Evolutionary conservation across 2,329 filamentous ascomycete species (phyloP), one percentile per base, ranked within the genome.

Genomic region (Sporothrix schenckii): DNA sequence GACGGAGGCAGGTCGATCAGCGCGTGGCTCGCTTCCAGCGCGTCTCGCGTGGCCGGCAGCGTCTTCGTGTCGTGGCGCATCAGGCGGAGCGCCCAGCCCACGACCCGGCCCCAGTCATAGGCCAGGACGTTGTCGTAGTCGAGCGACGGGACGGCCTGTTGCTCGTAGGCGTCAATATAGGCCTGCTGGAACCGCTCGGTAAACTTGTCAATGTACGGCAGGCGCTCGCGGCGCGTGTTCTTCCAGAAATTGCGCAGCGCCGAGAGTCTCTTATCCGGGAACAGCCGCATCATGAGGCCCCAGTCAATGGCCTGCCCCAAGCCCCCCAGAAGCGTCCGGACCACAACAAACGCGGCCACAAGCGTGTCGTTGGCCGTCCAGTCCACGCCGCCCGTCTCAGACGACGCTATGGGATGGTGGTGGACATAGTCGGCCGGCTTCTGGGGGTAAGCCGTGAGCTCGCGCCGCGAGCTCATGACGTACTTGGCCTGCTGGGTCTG

Each of bases 41-140:
- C 77, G 14, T 78, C 75, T 58, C 83, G 81, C 0, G 82, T 82
- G 3, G 77, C 76, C 1, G 87, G 88, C 1, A 90, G 81, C 27
- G 82, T 77, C 47, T 84, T 75, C 0, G 81, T 81, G 69, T 83
- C 80, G 41, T 82, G 79, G 0, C 80, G 80, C 30, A 83, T 79
- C 4, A 87, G 85, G 27, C 83, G 81, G 73, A 87, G 80, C 1
- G 89, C 85, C 92, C 92, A 94, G 49, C 85, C 82, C 61, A 93
- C 85, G 6, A 94, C 78, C 4, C 77, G 79, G 11, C 82, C 79
- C 91, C 92, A 93, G 76, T 94, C 89, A 71, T 92, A 92, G 1
- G 84, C 83, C 52, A 85, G 78, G 0, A 88, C 83, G 60, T 90
- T 80, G 66, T 91, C 83, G 73, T 87, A 91, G 76, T 92, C 82